These are phyloP conservation scores for Septoria linicola DNA, from an alignment of 2,329 filamentous ascomycete species.

Conservation along the genomic window DNA sequence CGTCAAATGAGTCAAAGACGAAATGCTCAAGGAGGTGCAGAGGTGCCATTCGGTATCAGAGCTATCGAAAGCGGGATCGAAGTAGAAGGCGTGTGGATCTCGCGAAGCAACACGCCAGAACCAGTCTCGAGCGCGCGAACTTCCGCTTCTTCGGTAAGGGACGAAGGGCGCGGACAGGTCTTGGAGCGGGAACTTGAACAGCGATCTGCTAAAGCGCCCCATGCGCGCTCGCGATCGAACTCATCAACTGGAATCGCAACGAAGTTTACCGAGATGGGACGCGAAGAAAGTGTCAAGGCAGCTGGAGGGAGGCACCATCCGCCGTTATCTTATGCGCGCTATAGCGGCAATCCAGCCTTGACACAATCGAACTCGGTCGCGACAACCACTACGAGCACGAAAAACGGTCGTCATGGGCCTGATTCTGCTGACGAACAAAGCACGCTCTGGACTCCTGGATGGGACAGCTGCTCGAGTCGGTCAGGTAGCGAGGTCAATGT, in stretches of 20 bases:
- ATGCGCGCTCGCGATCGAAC: neutral
- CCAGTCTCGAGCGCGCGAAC: conserved; percentile 28
- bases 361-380: conserved; percentile 37
- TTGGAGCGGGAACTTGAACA: conserved; percentile 24
- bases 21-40: conserved; percentile 43
- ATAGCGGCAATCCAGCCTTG: conserved; percentile 39
- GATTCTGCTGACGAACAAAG: conserved; percentile 16
- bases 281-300: conserved; percentile 18
- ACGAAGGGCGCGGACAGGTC: conserved; percentile 18
- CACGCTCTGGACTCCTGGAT: conserved; percentile 18
- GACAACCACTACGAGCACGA: conserved; percentile 34
- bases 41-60: conserved; percentile 79
- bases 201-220: conserved; percentile 6
- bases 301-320: conserved; percentile 32
- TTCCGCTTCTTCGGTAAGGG: conserved; percentile 25
- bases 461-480: conserved; percentile 28
- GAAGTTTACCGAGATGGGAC: neutral
- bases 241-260: neutral
- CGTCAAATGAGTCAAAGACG: conserved; percentile 34
- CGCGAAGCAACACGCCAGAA: conserved; percentile 44
- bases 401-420: conserved; percentile 32
- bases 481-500: conserved; percentile 27
- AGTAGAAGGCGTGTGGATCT: conserved; percentile 73
- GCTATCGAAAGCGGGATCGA: conserved; percentile 81
- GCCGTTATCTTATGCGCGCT: conserved; percentile 40